Percentiles rank a stretch among this genome's conserved stretches.
phyloP scores from a whole-genome alignment of 495 filamentous ascomycete genomes.

The Penicillium steckii region DNA sequence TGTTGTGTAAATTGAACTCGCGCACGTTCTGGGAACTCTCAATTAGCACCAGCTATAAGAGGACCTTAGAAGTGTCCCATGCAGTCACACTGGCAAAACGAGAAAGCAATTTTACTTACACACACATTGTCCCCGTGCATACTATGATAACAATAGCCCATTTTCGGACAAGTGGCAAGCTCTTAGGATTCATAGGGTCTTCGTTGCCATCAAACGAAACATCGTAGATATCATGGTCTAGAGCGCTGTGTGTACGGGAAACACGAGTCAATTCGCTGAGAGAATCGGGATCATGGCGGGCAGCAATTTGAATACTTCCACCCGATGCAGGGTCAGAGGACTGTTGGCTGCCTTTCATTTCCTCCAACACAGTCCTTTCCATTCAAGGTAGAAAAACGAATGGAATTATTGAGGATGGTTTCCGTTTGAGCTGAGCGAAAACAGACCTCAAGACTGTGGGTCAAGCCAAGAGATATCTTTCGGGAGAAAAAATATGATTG shows the following conservation, averaged over 20 bases:
- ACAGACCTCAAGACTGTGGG: background rate
- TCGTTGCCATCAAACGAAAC: background rate
- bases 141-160: slow-evolving; percentile 72
- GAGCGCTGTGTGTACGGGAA: background rate
- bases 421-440: background rate
- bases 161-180: slow-evolving; percentile 55
- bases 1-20: slow-evolving; percentile 76
- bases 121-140: slow-evolving; percentile 63
- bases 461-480: background rate
- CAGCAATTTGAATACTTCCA: background rate
- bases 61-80: background rate
- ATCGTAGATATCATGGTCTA: background rate
- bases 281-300: background rate
- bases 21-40: slow-evolving; percentile 59
- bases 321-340: background rate
- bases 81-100: background rate
- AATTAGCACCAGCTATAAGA: background rate
- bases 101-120: slow-evolving; percentile 55
- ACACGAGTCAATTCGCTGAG: background rate
- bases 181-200: slow-evolving; percentile 17
- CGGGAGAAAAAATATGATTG: too few species aligned
- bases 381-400: background rate
- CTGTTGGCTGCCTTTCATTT: background rate
- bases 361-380: background rate
- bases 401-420: too few species aligned